Base-by-base conservation (phyloP, 2,329 filamentous ascomycete genomes). In the Aureobasidium sp. region DNA sequence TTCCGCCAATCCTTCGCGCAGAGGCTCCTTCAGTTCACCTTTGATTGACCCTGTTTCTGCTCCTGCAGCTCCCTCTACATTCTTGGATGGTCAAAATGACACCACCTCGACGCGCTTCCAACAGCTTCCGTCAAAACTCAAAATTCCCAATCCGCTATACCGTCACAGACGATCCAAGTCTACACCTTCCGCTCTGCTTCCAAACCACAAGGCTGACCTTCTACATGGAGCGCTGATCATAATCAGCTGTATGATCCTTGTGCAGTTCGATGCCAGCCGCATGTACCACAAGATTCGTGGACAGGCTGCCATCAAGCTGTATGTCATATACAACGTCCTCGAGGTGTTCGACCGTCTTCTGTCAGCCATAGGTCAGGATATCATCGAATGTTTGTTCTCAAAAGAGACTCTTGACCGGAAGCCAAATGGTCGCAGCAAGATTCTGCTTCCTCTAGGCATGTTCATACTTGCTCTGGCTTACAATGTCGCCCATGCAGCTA, bases 251-350 rank as follows among this genome's bases (percentile, higher is more conserved):
- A 78, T 88, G 55, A 84, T 93, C 15, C 78, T 99, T 54, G 93
- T 96, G 85, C 86, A 84, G 25, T 87, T 99, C 47, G 95, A 99
- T 71, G 94, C 94, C 6, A 96, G 92, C 70, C 85, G 92, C 55
- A 96, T 97, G 90, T 99, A 99, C 70, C 94, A 99, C 73, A 92
- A 92, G 68, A 96, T 99, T 67, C 87, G 93, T 49, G 94, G 91
- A 0, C 94, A 99, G 73, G 93, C 92, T 1, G 92, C 93, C 8
- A 96, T 99, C 76, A 99, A 99, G 71, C 82, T 99, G 11, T 99
- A 99, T 72, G 94, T 99, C 62, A 97, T 99, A 60, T 99, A 96
- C 79, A 99, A 99, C 69, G 89, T 96, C 35, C 83, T 99, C 5
- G 94, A 99, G 74, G 89, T 95, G 1, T 88, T 88, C 58, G 94